These are phyloP conservation scores for Limtongia smithiae DNA, from an alignment of 805 yeast genomes.

Conservation along the genomic window DNA sequence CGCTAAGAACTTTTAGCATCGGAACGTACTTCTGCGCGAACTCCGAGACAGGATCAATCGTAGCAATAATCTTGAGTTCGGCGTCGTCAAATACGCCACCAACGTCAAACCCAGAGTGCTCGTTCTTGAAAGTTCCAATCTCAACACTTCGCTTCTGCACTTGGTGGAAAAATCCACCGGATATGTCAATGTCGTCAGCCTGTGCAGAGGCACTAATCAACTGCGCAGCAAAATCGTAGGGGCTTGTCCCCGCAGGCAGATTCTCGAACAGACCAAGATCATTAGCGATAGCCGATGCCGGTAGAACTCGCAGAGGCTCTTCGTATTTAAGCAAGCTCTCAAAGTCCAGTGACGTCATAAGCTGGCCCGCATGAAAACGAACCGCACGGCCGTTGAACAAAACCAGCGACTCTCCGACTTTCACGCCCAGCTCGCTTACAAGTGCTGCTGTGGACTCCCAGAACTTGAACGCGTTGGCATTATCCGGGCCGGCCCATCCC, in stretches of 20 bases:
- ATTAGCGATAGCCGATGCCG: constrained; percentile 15
- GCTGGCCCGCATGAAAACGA: constrained; percentile 2
- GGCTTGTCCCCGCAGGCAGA: not conserved
- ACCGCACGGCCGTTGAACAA: constrained; percentile 17
- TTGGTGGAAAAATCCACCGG: constrained; percentile 7
- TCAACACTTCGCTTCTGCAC: constrained; percentile 6
- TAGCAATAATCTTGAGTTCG: constrained; percentile 52
- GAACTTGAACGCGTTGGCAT: constrained; percentile 13
- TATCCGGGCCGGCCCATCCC: constrained; percentile 28
- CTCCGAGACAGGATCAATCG: constrained; percentile 72
- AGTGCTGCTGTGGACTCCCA: constrained; percentile 16
- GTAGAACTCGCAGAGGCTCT: constrained; percentile 13
- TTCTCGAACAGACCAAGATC: constrained; percentile 7
- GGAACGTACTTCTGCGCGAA: constrained; percentile 60
- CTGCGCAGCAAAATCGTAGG: constrained; percentile 14
- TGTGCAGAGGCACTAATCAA: constrained; percentile 7
- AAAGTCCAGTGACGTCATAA: constrained; percentile 16
- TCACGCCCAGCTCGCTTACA: constrained; percentile 1
- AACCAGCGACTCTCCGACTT: constrained; percentile 1
- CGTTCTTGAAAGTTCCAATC: constrained; percentile 4
- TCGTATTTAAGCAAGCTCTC: constrained; percentile 32
- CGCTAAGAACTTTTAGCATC: constrained; percentile 41
- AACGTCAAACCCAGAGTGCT: constrained; percentile 25
- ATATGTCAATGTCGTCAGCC: constrained; percentile 9
- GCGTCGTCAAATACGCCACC: constrained; percentile 35